Base-by-base conservation (phyloP, 805 yeast genomes). In the Kluyveromyces wickerhamii region DNA sequence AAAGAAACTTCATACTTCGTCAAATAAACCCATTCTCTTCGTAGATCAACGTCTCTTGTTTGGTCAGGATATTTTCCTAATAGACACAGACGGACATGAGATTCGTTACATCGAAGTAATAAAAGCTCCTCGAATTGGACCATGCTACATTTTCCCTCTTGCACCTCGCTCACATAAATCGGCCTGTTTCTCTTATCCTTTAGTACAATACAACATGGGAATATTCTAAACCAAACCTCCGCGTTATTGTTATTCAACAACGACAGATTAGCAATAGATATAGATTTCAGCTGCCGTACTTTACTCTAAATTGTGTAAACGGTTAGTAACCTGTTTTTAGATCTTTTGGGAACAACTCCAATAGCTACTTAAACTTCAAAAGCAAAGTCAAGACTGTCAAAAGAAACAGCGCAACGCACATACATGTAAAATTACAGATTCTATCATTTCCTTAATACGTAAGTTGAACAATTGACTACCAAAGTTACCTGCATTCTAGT, bases 131-230 rank as follows among this genome's bases (percentile, higher is more conserved):
- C 47, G 32, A 54, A 56, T 22, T 40, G 45, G 3, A 49, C 27
- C 12, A 27, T 26, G n/a, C 32, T 36, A 6, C 41, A 34, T 2
- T 44, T 37, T 22, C 43, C 42, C 5, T 21, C 12, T 39, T 54
- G 57, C 4, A 42, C 37, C 37, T 56, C 61, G 36, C 58, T 54
- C 7, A 54, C 42, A 30, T 52, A 52, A 5, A 52, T 14, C 2
- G 33, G 8, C 11, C 42, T 38, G 1, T 51, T 49, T 12, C 41
- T 41, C 4, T 38, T 12, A 6, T 47, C 44, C 22, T 52, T 54
- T 6, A 56, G 22, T 2, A 42, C 32, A 12, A 49, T 32, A 28
- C 51, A 56, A 20, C 48, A 53, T 10, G 52, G 45, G 12, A 43
- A 27, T 6, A 44, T 27, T 11, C 23, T 5, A n/a, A 23, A 13